Evolutionary conservation across 2,329 filamentous ascomycete genomes (phyloP), one percentile per base, ranked within the genome.

Genomic region (Aschersonia sp.): DNA sequence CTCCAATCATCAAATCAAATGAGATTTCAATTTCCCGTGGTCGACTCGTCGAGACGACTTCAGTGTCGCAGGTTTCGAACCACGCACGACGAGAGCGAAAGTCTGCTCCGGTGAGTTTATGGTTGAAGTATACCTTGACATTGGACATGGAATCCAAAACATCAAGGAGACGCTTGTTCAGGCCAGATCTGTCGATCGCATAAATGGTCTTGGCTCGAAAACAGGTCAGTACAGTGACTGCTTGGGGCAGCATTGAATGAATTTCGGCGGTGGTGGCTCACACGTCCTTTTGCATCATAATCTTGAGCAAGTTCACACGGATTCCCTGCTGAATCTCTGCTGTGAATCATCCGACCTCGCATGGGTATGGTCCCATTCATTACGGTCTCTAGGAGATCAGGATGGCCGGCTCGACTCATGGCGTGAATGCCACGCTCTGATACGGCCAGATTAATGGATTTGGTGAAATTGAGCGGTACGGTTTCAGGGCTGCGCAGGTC

Each of bases 391-490:
- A 95, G 69, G 37, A 97, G 74, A 4, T 72, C 74, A 4, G 77
- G 67, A 32, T 81, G 75, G 30, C 79, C 77, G 1, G 85, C 79
- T 55, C 84, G 71, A 46, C 77, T 76, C 66, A 98, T 82, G 29
- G 90, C 86, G 62, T 92, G 85, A 62, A 97, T 89, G 32, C 92
- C 92, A 49, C 92, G 81, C 62, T 97, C 89, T 0, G 92, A 97
- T 1, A 98, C 72, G 29, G 92, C 90, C 48, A 98, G 69, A 60
- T 98, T 98, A 70, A 98, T 98, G n/a, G 92, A 97, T 63, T 88
- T 94, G 51, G 89, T 94, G 61, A 95, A 95, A 65, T 95, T 95
- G 51, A 97, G 73, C 4, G 90, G 89, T 32, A 81, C 80, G 1
- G 86, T 95, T 2, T 79, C 76, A 2, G 84, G 81, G 61, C 94